Base-by-base conservation (phyloP, 176 grass and related monocot species). In the Bonia amplexicaulis region DNA sequence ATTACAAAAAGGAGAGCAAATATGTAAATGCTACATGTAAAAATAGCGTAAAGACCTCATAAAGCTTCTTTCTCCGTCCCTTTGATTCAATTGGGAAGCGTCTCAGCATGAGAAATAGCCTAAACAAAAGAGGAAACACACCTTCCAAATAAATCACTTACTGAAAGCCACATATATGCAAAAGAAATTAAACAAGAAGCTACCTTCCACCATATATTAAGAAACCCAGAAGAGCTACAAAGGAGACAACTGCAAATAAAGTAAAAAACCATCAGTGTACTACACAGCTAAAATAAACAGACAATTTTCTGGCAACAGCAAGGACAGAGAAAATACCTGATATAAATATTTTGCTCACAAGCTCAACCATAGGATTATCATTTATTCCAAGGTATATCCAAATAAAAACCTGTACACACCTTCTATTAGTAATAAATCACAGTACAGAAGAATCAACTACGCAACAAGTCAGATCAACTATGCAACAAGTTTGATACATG, bases 131-230 rank as follows among this genome's bases (percentile, higher is more conserved):
- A 73, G 17, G 67, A 85, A 66, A 20, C 0, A 63, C 60, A 42
- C 3, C n/a, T 79, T 59, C 11, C 6, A 78, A 64, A n/a, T 74
- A 35, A 66, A 48, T 52, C 49, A 48, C 20, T 59, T 37, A 57
- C 0, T 25, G 31, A 79, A 65, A 47, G 13, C 13, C 12, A 52
- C 40, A 57, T 58, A 73, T 67, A 22, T 46, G 14, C 12, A 46
- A 19, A 86, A 39, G 33, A 54, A 70, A 42, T 57, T 26, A 55
- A 33, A 78, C 41, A 57, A 14, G 16, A 54, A 33, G 42, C 12
- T 91, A 97, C 95, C 92, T 97, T 90, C 92, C 95, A 86, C 95
- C 92, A 84, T 91, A 97, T 79, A 97, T 71, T 69, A 85, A 58
- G 55, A 97, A 97, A 37, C 92, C 95, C 54, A 94, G 75, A 53